Percentiles rank a stretch among this genome's conserved stretches.
phyloP scores from a whole-genome alignment of 345 rosid species.

The Euphorbia peplus region DNA sequence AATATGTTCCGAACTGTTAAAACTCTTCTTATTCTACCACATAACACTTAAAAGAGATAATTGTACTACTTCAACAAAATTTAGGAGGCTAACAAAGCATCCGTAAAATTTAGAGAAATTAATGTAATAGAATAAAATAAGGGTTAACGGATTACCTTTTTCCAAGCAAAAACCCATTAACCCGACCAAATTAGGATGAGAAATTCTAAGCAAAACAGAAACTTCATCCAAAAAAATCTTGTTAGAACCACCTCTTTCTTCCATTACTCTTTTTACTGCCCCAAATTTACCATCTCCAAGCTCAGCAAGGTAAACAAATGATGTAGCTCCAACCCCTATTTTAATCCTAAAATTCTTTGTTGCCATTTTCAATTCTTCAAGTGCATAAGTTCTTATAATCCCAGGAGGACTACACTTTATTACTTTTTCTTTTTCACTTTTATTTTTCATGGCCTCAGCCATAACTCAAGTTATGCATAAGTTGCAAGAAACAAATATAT shows the following conservation, averaged over 20 bases:
- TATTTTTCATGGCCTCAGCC: neutral
- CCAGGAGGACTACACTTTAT: constrained; percentile 16
- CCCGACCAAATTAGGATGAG: constrained; percentile 50
- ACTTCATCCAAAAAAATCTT: constrained; percentile 54
- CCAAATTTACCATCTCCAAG: constrained; percentile 45
- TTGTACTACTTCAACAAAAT: no score
- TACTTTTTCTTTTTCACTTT: neutral
- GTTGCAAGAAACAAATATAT: no score
- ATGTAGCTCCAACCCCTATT: constrained; percentile 45
- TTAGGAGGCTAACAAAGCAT: no score
- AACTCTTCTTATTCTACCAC: no score
- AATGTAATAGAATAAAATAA: no score
- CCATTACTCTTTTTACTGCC: constrained; percentile 50
- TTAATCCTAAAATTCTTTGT: constrained; percentile 37
- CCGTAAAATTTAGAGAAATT: no score
- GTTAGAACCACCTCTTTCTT: constrained; percentile 44
- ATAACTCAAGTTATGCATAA: no score
- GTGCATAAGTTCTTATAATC: constrained; percentile 34
- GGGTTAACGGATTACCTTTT: constrained; percentile 25
- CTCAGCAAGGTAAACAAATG: constrained; percentile 47
- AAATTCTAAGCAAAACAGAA: constrained; percentile 45
- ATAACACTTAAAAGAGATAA: no score
- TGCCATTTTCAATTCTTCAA: constrained; percentile 42
- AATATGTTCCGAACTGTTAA: no score
- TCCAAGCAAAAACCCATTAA: constrained; percentile 49